phyloP scores from a whole-genome alignment of 768 basidiomycete species.

The Austroboletus eburneus region DNA sequence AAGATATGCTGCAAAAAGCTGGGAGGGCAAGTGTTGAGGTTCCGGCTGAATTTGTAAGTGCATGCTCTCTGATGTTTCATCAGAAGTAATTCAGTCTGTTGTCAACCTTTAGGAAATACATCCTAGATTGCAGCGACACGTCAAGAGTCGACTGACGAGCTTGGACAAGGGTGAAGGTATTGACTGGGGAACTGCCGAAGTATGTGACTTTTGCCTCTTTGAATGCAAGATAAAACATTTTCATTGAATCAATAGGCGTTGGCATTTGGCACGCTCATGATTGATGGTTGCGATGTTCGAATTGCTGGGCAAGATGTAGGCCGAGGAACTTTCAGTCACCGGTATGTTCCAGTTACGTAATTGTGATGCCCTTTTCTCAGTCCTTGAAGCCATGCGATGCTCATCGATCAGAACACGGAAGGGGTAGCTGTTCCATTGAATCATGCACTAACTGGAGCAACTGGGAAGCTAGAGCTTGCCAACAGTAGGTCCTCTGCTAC shows the following conservation, averaged over 20 bases:
- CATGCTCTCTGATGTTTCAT: background rate
- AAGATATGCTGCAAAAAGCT: conserved; percentile 47
- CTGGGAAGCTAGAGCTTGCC: conserved; percentile 76
- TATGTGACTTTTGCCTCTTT: conserved; percentile 21
- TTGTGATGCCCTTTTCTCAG: background rate
- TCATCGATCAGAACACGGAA: conserved; percentile 85
- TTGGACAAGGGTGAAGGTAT: conserved; percentile 67
- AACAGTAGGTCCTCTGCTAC: conserved; percentile 53
- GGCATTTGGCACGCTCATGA: conserved; percentile 84
- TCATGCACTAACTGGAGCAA: conserved; percentile 46
- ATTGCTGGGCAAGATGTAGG: conserved; percentile 95
- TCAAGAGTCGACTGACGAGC: conserved; percentile 69
- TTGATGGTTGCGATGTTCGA: conserved; percentile 76
- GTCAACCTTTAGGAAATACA: conserved; percentile 61
- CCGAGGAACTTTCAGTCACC: conserved; percentile 83
- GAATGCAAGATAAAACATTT: background rate
- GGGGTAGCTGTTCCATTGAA: conserved; percentile 80
- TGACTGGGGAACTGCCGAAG: conserved; percentile 91
- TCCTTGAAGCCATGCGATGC: conserved; percentile 70
- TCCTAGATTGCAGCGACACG: conserved; percentile 70
- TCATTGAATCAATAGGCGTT: conserved; percentile 50
- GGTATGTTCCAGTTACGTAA: conserved; percentile 32
- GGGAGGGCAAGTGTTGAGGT: conserved; percentile 66
- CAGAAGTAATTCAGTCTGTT: background rate
- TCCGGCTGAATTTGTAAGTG: conserved; percentile 61